phyloP scores from a whole-genome alignment of 2,329 filamentous ascomycete genomes.

The Aureobasidium sp. region DNA sequence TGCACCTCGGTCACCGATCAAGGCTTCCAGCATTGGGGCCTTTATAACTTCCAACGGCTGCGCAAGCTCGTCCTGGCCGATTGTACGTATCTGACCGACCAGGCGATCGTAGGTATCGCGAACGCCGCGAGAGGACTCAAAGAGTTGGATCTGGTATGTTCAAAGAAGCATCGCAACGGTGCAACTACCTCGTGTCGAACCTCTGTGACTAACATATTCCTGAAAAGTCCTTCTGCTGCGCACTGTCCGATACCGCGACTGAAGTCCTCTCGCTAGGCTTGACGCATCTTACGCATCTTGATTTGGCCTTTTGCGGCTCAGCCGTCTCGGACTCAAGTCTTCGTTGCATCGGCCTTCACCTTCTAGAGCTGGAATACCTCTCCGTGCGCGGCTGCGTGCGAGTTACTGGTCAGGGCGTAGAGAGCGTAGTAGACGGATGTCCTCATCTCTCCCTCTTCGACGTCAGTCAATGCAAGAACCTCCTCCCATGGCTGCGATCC shows the following conservation, averaged over 20 bases:
- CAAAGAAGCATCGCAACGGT: neutral
- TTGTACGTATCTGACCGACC: slow-evolving; percentile 94
- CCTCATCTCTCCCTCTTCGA: slow-evolving; percentile 73
- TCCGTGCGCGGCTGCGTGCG: slow-evolving; percentile 89
- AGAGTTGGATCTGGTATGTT: slow-evolving; percentile 72
- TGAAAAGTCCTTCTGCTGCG: slow-evolving; percentile 79
- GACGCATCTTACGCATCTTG: slow-evolving; percentile 68
- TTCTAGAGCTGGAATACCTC: slow-evolving; percentile 72
- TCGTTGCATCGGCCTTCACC: slow-evolving; percentile 77
- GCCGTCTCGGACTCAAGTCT: slow-evolving; percentile 87
- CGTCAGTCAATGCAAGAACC: slow-evolving; percentile 90
- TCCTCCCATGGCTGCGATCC: slow-evolving; percentile 68
- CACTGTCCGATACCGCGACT: slow-evolving; percentile 89
- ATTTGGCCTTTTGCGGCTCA: slow-evolving; percentile 90
- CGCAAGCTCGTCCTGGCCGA: slow-evolving; percentile 79
- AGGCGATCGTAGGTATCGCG: slow-evolving; percentile 84
- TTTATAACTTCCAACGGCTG: slow-evolving; percentile 72
- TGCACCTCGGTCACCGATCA: slow-evolving; percentile 95
- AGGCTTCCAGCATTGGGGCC: slow-evolving; percentile 90
- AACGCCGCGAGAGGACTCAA: slow-evolving; percentile 80
- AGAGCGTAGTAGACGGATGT: slow-evolving; percentile 84
- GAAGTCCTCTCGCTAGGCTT: slow-evolving; percentile 93
- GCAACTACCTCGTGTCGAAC: neutral
- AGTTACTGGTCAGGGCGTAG: slow-evolving; percentile 84
- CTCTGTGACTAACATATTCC: neutral